Conservation (phyloP, 257 asterid species). For the Leptodermis oblonga region DNA sequence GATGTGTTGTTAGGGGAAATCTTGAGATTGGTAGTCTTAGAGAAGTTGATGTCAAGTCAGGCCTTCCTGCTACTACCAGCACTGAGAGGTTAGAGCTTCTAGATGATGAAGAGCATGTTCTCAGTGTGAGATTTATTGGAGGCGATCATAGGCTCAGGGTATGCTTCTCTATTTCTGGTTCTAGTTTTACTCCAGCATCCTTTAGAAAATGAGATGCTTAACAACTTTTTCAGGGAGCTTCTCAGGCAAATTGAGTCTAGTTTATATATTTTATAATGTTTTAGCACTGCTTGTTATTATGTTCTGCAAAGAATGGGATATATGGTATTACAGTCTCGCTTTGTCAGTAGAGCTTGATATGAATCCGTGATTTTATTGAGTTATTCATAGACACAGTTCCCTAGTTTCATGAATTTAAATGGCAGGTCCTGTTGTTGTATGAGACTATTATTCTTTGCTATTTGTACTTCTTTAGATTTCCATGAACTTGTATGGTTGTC, state of each 20-base stretch:
- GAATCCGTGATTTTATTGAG: neutral
- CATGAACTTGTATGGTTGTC: too few species aligned
- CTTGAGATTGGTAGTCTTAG: constrained; percentile 71
- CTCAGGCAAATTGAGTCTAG: neutral
- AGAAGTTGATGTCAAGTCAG: constrained; percentile 78
- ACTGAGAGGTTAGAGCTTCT: constrained; percentile 83
- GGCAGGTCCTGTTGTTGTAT: too few species aligned
- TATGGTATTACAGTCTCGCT: neutral
- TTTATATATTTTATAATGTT: neutral
- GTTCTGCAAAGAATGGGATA: neutral
- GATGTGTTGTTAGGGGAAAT: constrained; percentile 60
- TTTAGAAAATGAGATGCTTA: neutral
- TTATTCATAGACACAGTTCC: neutral
- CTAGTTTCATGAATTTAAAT: neutral
- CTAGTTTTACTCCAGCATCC: constrained; percentile 1
- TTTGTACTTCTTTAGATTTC: too few species aligned
- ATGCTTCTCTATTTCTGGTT: constrained; percentile 18
- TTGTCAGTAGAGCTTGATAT: neutral
- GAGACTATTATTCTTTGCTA: too few species aligned
- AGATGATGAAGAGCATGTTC: constrained; percentile 70
- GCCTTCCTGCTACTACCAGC: constrained; percentile 90
- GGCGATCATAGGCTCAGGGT: constrained; percentile 83
- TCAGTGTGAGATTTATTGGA: constrained; percentile 64
- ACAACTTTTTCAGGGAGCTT: neutral
- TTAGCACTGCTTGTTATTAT: neutral